These are phyloP conservation scores for Scedosporium dehoogii DNA, from an alignment of 2,329 filamentous ascomycete species.

Conservation along the genomic window DNA sequence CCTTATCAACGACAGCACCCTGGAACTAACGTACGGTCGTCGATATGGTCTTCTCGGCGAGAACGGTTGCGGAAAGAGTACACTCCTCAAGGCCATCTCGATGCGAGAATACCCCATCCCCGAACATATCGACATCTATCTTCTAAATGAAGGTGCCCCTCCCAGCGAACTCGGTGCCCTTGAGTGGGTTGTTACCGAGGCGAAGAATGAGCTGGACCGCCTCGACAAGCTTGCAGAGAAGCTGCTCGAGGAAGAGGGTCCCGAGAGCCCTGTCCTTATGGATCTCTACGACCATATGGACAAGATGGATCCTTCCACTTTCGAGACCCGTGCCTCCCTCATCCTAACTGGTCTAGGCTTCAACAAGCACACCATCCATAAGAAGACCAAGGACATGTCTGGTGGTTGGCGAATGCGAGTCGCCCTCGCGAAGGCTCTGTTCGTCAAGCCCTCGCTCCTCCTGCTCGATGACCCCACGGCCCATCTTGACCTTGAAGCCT, in stretches of 20 bases:
- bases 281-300: conserved; percentile 98
- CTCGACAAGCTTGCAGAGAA: conserved; percentile 84
- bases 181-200: conserved; percentile 95
- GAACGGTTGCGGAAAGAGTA: conserved; percentile 99
- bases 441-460: conserved; percentile 93
- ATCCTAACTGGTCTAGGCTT: conserved; percentile 98
- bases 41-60: conserved; percentile 93
- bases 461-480: conserved; percentile 97
- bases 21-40: conserved; percentile 87
- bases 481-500: conserved; percentile 98
- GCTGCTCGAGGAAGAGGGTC: conserved; percentile 83
- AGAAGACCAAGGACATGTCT: conserved; percentile 99
- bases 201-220: conserved; percentile 82
- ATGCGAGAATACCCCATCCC: conserved; percentile 92
- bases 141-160: conserved; percentile 93
- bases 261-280: conserved; percentile 80
- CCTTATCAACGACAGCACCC: conserved; percentile 82
- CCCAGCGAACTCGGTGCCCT: conserved; percentile 81
- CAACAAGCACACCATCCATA: conserved; percentile 95
- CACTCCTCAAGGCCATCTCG: conserved; percentile 89
- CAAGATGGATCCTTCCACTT: conserved; percentile 96
- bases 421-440: conserved; percentile 90
- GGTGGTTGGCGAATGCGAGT: conserved; percentile 99
- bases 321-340: conserved; percentile 87
- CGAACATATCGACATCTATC: conserved; percentile 94